Conservation (phyloP, 768 basidiomycete species). For the Tricholomella constricta region DNA sequence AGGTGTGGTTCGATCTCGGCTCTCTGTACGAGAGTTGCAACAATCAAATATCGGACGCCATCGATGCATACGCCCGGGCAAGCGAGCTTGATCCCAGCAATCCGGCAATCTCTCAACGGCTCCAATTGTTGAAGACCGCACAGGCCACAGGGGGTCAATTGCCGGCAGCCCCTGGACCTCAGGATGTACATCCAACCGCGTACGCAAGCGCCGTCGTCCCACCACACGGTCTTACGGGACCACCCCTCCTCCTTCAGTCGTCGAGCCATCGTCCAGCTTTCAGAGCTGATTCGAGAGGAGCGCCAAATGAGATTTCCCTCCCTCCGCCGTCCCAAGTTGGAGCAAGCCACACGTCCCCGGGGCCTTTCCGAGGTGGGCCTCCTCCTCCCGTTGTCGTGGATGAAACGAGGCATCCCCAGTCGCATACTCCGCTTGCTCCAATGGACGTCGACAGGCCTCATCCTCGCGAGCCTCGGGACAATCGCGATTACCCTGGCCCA, state of each 20-base stretch:
- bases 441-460: conserved; percentile 75
- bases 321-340: conserved; percentile 60
- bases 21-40: conserved; percentile 98
- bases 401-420: conserved; percentile 66
- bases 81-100: conserved; percentile 92
- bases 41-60: conserved; percentile 98
- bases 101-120: conserved; percentile 75
- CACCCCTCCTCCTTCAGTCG: conserved; percentile 64
- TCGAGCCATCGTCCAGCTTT: conserved; percentile 55
- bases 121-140: conserved; percentile 77
- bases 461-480: conserved; percentile 17
- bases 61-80: conserved; percentile 96
- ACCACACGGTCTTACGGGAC: conserved; percentile 67
- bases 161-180: conserved; percentile 88
- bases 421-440: conserved; percentile 74
- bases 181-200: conserved; percentile 95
- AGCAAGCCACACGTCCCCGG: conserved; percentile 55
- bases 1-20: conserved; percentile 97
- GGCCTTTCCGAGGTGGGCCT: conserved; percentile 81
- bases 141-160: conserved; percentile 74
- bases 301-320: conserved; percentile 54
- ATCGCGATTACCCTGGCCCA: conserved; percentile 56
- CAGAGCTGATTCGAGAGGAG: conserved; percentile 69
- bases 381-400: conserved; percentile 83
- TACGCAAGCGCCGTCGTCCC: conserved; percentile 81